These are phyloP conservation scores for Aspergillus unguis DNA, from an alignment of 2,329 filamentous ascomycete genomes.

Conservation along the genomic window DNA sequence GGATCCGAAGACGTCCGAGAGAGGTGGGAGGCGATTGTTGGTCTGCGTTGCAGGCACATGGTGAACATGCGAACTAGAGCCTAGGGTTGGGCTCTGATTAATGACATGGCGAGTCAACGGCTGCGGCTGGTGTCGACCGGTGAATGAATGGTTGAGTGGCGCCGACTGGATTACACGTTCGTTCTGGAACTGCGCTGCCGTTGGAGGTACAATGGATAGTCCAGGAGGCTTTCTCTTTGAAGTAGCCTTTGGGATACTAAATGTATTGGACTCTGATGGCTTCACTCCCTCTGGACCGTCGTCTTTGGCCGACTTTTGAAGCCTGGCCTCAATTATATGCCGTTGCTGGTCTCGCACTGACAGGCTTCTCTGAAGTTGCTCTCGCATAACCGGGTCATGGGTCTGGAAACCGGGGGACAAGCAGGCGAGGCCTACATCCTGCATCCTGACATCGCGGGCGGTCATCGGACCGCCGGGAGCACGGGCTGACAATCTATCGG, in stretches of 20 bases:
- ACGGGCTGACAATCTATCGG: slow-evolving; percentile 57
- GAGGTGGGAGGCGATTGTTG: slow-evolving; percentile 85
- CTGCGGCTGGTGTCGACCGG: slow-evolving; percentile 76
- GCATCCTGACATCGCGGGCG: slow-evolving; percentile 76
- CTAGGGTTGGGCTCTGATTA: slow-evolving; percentile 78
- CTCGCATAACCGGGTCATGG: slow-evolving; percentile 92
- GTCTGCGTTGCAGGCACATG: slow-evolving; percentile 86
- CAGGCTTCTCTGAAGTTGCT: slow-evolving; percentile 90
- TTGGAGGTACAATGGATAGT: slow-evolving; percentile 90
- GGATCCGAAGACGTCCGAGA: slow-evolving; percentile 85
- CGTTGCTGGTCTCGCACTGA: slow-evolving; percentile 91
- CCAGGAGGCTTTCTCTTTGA: slow-evolving; percentile 64
- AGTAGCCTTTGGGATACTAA: slow-evolving; percentile 39
- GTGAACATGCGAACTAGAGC: slow-evolving; percentile 84
- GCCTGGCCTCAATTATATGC: slow-evolving; percentile 86
- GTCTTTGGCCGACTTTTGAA: slow-evolving; percentile 82
- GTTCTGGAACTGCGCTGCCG: slow-evolving; percentile 84
- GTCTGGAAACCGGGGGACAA: slow-evolving; percentile 94
- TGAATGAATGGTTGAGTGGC: slow-evolving; percentile 91
- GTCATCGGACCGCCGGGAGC: slow-evolving; percentile 68
- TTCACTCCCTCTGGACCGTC: slow-evolving; percentile 61
- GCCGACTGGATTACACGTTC: slow-evolving; percentile 97
- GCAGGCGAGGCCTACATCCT: slow-evolving; percentile 90
- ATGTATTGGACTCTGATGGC: slow-evolving; percentile 48
- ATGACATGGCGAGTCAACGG: slow-evolving; percentile 72